phyloP scores from a whole-genome alignment of 1,284 basidiomycete genomes.

The Puccinia triticina region DNA sequence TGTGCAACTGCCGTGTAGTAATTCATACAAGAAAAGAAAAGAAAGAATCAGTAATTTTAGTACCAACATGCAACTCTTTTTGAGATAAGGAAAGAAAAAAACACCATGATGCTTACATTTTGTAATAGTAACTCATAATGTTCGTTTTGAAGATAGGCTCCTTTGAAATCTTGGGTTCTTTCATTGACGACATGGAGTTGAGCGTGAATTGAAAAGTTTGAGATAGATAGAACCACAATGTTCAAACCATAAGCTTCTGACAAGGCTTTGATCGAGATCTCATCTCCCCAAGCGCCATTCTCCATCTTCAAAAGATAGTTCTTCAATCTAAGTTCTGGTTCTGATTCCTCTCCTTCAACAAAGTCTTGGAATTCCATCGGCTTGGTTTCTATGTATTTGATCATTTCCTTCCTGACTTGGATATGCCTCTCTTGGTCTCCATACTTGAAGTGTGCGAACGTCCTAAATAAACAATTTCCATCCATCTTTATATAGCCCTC shows the following conservation, averaged over 20 bases:
- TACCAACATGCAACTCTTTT: too few species aligned
- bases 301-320: neutral
- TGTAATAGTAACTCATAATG: neutral
- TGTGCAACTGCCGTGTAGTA: too few species aligned
- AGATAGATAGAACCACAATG: neutral
- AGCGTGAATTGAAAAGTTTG: neutral
- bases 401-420: neutral
- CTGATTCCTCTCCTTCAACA: neutral
- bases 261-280: neutral
- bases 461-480: slow-evolving; percentile 3
- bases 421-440: neutral
- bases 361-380: neutral
- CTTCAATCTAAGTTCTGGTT: neutral
- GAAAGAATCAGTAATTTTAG: too few species aligned
- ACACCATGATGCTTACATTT: neutral
- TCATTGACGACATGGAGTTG: neutral
- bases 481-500: neutral
- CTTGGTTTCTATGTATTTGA: neutral
- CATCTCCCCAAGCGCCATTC: neutral
- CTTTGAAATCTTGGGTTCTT: neutral
- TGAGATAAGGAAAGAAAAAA: neutral
- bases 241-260: neutral
- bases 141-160: neutral
- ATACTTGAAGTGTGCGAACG: neutral
- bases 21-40: too few species aligned